Evolutionary conservation across 495 filamentous ascomycete genomes (phyloP), one percentile per base, ranked within the genome.

Genomic region (Hyaloscypha finlandica): DNA sequence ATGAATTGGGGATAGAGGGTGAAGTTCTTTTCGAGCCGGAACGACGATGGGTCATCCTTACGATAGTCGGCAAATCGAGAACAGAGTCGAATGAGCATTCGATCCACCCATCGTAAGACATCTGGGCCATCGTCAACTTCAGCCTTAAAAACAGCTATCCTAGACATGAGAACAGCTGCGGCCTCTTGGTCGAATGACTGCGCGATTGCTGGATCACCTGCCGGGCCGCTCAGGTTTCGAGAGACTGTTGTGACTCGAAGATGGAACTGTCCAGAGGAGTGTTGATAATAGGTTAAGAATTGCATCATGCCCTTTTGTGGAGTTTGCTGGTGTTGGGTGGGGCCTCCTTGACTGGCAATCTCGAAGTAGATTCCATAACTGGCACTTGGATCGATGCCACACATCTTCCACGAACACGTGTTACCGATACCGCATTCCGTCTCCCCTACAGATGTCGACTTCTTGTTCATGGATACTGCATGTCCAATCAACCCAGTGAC

Each of bases 401-500:
- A 98, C 93, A 99, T 97, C 80, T 98, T 99, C 96, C 96, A 99
- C 2, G 93, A 94, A 79, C 96, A 98, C 8, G 96, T 99, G 74
- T 98, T 98, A 74, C 96, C 96, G 72, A 98, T 97, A 71, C 96
- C 96, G 77, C 93, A 96, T 76, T 99, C 96, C 0, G 95, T 98
- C 80, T 99, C 96, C 54, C 96, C 96, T 32, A 99, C 96, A 6
- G 92, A 96, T 11, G 90, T 89, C 2, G 95, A 97, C 75, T 99
- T 99, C 82, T 98, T 99, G 81, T 97, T 97, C 75, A 97, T 80
- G 4, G 93, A 97, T 37, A 98, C 88, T 3, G 95, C 96, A 76
- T 98, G 96, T 25, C 96, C 96, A 74, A 99, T 99, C 56, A 99
- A 85, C 57, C 96, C 96, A 37, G 96, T 99, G 61, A 99, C 95